phyloP scores from a whole-genome alignment of 192 early-diverging fungal species.

The Backusella psychrophila region DNA sequence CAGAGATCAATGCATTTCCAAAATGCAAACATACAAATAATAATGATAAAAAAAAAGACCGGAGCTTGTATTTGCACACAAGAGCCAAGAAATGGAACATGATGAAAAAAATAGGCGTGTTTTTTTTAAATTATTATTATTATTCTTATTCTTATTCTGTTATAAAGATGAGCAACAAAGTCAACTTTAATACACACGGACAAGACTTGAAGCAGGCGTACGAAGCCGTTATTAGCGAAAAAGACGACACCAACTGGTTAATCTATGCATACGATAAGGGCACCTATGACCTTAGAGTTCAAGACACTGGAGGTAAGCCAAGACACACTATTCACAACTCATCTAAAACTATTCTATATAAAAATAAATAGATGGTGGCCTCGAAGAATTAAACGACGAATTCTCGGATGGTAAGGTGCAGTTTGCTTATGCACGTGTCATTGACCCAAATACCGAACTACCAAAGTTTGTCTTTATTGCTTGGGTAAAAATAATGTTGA shows the following conservation, averaged over 20 bases:
- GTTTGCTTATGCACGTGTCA: constrained; percentile 82
- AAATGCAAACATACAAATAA: not conserved
- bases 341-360: no score
- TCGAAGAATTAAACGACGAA: constrained; percentile 90
- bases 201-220: constrained; percentile 63
- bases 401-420: constrained; percentile 89
- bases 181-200: constrained; percentile 68
- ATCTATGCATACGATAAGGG: constrained; percentile 77
- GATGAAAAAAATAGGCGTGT: not conserved
- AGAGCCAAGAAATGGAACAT: not conserved
- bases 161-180: constrained; percentile 49
- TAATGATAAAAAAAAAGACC: not conserved
- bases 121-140: constrained; percentile 13
- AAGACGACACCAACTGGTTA: constrained; percentile 65
- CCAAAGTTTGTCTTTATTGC: constrained; percentile 91
- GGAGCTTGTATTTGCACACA: not conserved
- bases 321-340: no score
- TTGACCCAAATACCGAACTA: constrained; percentile 82
- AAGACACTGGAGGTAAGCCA: constrained; percentile 52
- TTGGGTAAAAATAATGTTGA: constrained; percentile 66
- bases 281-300: constrained; percentile 62
- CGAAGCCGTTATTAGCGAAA: constrained; percentile 57
- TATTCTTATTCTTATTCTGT: not conserved
- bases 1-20: not conserved
- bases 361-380: constrained; percentile 54